Conservation (phyloP, 352 stramenopile species). For the Globisporangium abappressorium region DNA sequence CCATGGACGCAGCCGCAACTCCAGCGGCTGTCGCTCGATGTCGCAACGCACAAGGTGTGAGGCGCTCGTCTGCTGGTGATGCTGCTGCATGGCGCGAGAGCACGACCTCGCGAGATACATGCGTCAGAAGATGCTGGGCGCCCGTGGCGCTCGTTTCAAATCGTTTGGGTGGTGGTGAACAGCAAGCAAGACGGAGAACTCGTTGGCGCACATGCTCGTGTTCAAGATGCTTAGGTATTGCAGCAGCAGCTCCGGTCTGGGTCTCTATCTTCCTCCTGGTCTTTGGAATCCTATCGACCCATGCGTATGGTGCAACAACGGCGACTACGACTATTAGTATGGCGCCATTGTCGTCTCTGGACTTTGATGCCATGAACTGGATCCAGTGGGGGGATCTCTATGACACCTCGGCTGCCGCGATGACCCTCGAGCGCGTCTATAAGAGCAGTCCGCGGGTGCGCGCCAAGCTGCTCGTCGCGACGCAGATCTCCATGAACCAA, state of each 20-base stretch:
- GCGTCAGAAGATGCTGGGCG: neutral
- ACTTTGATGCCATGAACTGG: constrained; percentile 13
- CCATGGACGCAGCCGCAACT: neutral
- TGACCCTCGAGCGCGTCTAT: constrained; percentile 24
- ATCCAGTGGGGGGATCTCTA: constrained; percentile 9
- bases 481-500: constrained; percentile 24
- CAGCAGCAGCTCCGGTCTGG: neutral
- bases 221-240: neutral
- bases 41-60: neutral
- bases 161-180: neutral
- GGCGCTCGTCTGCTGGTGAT: neutral
- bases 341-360: neutral
- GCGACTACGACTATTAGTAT: neutral
- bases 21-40: neutral
- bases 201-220: neutral
- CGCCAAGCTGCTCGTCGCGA: constrained; percentile 26
- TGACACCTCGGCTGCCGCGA: neutral
- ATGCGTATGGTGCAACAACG: neutral
- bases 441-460: constrained; percentile 21
- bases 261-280: neutral
- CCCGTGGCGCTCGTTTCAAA: neutral
- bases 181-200: neutral
- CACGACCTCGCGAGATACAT: neutral
- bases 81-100: neutral
- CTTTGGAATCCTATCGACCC: neutral